Percentiles rank a stretch among this genome's conserved stretches.
Conservation (phyloP, 371 early-diverging fungal species). For the Apophysomyces elegans region DNA sequence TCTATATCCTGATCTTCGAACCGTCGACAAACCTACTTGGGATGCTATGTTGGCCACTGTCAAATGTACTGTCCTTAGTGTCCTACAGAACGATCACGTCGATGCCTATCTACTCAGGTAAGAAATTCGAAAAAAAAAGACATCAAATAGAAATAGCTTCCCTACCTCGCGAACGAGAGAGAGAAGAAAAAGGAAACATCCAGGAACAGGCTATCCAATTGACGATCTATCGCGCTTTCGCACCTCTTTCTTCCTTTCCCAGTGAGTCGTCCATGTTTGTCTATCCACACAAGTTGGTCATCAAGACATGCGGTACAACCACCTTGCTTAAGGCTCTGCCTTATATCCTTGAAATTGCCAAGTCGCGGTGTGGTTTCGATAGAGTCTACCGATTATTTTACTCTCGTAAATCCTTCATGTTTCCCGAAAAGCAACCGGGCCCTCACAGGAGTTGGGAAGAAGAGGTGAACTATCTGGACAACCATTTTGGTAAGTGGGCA, state of each 20-base stretch:
- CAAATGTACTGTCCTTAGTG: constrained; percentile 84
- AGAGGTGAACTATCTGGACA: constrained; percentile 79
- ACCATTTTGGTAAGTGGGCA: constrained; percentile 53
- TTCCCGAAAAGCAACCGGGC: constrained; percentile 85
- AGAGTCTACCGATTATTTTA: constrained; percentile 84
- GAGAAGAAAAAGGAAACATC: neutral
- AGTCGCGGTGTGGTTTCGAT: constrained; percentile 61
- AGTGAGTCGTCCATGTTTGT: constrained; percentile 95
- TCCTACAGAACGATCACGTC: constrained; percentile 70
- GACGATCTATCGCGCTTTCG: constrained; percentile 8
- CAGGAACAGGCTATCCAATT: constrained; percentile 2
- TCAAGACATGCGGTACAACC: constrained; percentile 96
- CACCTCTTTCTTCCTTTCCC: constrained; percentile 14
- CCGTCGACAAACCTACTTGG: constrained; percentile 76
- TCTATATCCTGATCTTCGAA: constrained; percentile 65
- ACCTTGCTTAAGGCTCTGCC: constrained; percentile 86
- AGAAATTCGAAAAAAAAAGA: constrained; percentile 14
- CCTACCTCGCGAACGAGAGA: neutral
- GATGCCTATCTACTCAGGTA: constrained; percentile 88
- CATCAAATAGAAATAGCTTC: neutral
- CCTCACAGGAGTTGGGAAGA: constrained; percentile 89
- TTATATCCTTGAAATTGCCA: constrained; percentile 81
- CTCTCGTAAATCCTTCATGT: constrained; percentile 93
- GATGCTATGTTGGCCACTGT: constrained; percentile 88
- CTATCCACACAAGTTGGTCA: constrained; percentile 85